Base-by-base conservation (phyloP, 768 basidiomycete genomes). In the Pisolithus microcarpus region DNA sequence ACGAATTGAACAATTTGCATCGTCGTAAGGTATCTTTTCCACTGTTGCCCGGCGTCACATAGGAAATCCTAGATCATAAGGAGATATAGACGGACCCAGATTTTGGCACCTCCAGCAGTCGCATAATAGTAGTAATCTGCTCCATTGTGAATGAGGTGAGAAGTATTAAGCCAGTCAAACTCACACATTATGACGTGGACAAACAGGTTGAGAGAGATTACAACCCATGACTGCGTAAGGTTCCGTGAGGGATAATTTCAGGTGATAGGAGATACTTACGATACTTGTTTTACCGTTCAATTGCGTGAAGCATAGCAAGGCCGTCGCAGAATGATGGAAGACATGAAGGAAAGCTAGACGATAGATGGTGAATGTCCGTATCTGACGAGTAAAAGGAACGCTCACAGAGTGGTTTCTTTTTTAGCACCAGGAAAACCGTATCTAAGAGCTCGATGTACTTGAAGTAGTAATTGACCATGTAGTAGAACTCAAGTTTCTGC, bases 91-190 rank as follows among this genome's bases (percentile, higher is more conserved):
- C 77, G 48, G 70, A 93, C 92, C 93, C 96, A 98, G 71, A 98
- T 91, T 72, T 78, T 90, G 64, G 87, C 87, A 55, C 96, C 96
- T 63, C 95, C 92, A 46, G 96, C 93, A 46, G 96, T 97, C 23
- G 93, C 93, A 71, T 87, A 98, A 74, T 99, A 99, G 73, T 99
- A 99, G 70, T 98, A 99, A 74, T 99, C 93, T 94, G 61, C 6
- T 18, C 7, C 51, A 44, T 7, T 18, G 21, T 19, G 16, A 18
- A 31, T 44, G 26, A 49, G 24, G 13, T n/a, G 7, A 19, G 16
- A 18, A 31, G 43, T 36, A 58, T 53, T 23, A 51, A 24, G 43
- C 9, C 30, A 40, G 18, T 10, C 26, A 26, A 38, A 78, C 87
- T 67, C 69, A 93, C 91, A 98, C 96, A 99, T 99, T 61, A 96